Evolutionary conservation across 805 yeast species (phyloP).

Genomic region (Nakazawaea ambrosiae): DNA sequence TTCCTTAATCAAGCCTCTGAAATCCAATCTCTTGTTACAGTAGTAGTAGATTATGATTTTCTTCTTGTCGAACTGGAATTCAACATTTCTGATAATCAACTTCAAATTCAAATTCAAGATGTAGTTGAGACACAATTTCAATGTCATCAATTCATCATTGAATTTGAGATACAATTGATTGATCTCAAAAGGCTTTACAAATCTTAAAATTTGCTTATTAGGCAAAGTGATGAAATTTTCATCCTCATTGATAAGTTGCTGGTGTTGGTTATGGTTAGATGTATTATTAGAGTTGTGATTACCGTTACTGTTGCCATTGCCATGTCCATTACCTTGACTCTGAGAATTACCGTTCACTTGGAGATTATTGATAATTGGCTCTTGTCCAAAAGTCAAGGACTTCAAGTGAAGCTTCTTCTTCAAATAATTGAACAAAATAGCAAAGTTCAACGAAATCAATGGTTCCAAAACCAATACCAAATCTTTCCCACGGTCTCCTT

Average conservation of each 20-base stretch:
- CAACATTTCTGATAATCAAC: slow-evolving; percentile 64
- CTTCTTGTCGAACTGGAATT: slow-evolving; percentile 76
- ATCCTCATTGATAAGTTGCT: slow-evolving; percentile 38
- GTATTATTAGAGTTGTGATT: too few relatives aligned
- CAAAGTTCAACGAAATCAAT: slow-evolving; percentile 51
- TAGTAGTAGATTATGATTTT: slow-evolving; percentile 68
- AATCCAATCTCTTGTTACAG: slow-evolving; percentile 62
- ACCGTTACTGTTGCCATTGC: too few relatives aligned
- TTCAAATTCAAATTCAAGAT: slow-evolving; percentile 31
- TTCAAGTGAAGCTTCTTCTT: slow-evolving; percentile 67
- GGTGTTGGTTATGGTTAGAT: slow-evolving; percentile 12
- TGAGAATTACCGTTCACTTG: slow-evolving; percentile 12
- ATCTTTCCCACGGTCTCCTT: slow-evolving; percentile 83
- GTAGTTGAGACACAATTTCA: slow-evolving; percentile 51
- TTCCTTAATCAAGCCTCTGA: slow-evolving; percentile 66
- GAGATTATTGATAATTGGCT: slow-evolving; percentile 13
- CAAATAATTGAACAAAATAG: slow-evolving; percentile 64
- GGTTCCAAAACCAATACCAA: slow-evolving; percentile 69
- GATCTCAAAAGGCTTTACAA: slow-evolving; percentile 69
- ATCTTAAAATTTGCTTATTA: slow-evolving; percentile 68
- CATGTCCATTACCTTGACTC: too few relatives aligned
- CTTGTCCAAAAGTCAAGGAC: slow-evolving; percentile 33
- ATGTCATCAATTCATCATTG: slow-evolving; percentile 66
- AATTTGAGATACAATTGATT: slow-evolving; percentile 55
- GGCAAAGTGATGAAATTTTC: slow-evolving; percentile 65